Percentiles rank a stretch among this genome's conserved stretches.
These are phyloP conservation scores for Arabidopsis hybrid DNA, from an alignment of 441 rosid genomes.

Conservation along the genomic window DNA sequence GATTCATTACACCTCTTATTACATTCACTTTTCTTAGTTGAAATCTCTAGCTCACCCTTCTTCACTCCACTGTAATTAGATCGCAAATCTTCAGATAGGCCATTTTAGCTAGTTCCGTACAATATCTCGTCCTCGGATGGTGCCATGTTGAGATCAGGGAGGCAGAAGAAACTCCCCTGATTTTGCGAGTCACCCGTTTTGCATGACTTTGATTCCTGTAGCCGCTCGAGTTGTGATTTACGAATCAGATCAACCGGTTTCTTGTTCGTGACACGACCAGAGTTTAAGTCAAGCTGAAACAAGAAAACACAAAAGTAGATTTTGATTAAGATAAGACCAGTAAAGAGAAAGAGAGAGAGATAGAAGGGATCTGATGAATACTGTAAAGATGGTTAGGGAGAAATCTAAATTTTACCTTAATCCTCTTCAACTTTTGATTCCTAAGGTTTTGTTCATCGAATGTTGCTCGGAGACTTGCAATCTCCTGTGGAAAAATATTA, in stretches of 20 bases:
- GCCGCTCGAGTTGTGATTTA: neutral
- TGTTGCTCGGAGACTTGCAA: slow-evolving; percentile 58
- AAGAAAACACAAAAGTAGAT: neutral
- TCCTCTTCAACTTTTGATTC: slow-evolving; percentile 73
- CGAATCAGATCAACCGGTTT: slow-evolving; percentile 4
- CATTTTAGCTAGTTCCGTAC: slow-evolving; percentile 49
- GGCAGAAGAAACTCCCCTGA: slow-evolving; percentile 38
- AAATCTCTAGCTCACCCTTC: slow-evolving; percentile 24
- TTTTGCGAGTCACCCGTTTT: slow-evolving; percentile 25
- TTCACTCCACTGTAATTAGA: slow-evolving; percentile 15
- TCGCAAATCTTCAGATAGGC: neutral
- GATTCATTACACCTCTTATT: neutral
- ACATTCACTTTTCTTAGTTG: slow-evolving; percentile 27
- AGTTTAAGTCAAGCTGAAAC: slow-evolving; percentile 40
- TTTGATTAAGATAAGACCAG: slow-evolving; percentile 6
- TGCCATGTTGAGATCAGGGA: slow-evolving; percentile 80
- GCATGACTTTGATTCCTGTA: slow-evolving; percentile 18
- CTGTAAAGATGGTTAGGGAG: neutral
- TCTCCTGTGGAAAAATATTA: slow-evolving; percentile 54
- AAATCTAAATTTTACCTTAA: slow-evolving; percentile 55
- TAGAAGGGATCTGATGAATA: neutral
- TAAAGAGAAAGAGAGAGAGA: neutral
- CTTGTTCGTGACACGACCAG: slow-evolving; percentile 32
- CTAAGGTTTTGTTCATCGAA: slow-evolving; percentile 54
- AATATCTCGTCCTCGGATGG: slow-evolving; percentile 49